Evolutionary conservation across 495 filamentous ascomycete species (phyloP), one percentile per base, ranked within the genome.

Genomic region (Margaritispora aquatica): DNA sequence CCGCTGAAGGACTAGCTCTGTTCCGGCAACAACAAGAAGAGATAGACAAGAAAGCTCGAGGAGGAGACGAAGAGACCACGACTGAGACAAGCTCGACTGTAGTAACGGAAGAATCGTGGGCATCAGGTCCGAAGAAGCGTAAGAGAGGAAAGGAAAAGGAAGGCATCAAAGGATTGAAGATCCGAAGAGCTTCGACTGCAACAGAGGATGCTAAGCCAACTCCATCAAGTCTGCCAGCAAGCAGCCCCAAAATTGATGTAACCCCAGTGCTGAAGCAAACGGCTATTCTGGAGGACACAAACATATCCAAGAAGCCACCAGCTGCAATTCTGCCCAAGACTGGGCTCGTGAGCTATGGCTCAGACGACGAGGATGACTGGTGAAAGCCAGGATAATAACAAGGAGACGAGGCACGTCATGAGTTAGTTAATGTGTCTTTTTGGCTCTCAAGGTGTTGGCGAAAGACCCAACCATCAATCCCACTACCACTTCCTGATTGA

Each of bases 21-120:
- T 96, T 96, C 64, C 77, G 88, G 31, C 75, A 77, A 65, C 82
- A 84, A 64, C 86, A 86, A 61, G 84, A 87, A 62, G 81, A 86
- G 68, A 81, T 77, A 0, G 84, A 89, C 53, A 68, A 60, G 59
- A 68, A 68, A 51, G 70, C 79, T 75, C 63, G 78, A 26, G 72
- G 65, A 26, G 73, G 75, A 17, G 68, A 68, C 17, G 68, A 63
- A 0, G 63, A 58, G 41, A 72, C 69, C 1, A 71, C 46, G 26
- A 64, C 55, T 19, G 72, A 60, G 0, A 71, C 64, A 41, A 66
- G 29, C 15, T 65, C 54, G 20, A 51, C 66, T 17, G 29, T 23
- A 9, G 64, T 61, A 1, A 74, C 75, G 52, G 78, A 79, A 54
- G 77, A 79, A 54, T 70, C 80, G 57, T 87, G 85, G 85, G 66